Percentiles rank a stretch among this genome's conserved stretches.
phyloP scores from a whole-genome alignment of 2,329 filamentous ascomycete species.

The Cladosporium sp. region DNA sequence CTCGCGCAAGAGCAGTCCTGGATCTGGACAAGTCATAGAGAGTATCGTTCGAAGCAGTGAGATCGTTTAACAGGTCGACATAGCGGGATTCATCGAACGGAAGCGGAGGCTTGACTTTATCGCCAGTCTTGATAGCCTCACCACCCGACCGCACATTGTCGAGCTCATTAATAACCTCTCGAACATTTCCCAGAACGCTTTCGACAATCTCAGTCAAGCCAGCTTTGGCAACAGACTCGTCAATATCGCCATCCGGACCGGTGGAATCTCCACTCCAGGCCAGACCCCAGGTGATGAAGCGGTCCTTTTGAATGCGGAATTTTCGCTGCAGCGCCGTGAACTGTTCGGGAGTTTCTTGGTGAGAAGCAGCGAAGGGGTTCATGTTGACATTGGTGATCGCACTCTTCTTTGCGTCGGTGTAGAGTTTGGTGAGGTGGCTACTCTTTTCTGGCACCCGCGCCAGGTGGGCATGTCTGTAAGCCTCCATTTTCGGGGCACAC shows the following conservation, averaged over 20 bases:
- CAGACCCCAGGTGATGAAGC: conserved; percentile 72
- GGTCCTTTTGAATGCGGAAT: conserved; percentile 73
- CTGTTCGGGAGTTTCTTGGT: conserved; percentile 52
- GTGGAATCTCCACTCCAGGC: conserved; percentile 71
- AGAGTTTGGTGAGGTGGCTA: conserved; percentile 59
- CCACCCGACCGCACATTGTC: conserved; percentile 58
- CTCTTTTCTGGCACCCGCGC: conserved; percentile 19
- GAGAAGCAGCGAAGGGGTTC: conserved; percentile 39
- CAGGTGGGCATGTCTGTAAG: conserved; percentile 18
- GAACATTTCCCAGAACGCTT: conserved; percentile 75
- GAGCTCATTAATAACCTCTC: conserved; percentile 71
- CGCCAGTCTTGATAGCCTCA: conserved; percentile 24
- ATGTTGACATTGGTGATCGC: conserved; percentile 55
- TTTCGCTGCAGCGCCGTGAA: conserved; percentile 69
- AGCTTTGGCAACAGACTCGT: conserved; percentile 61
- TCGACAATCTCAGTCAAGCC: conserved; percentile 72
- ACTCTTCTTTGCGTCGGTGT: conserved; percentile 75
- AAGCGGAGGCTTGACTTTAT: conserved; percentile 44
- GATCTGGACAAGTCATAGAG: conserved; percentile 71
- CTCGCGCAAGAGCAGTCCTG: conserved; percentile 43
- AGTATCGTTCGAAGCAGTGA: conserved; percentile 74
- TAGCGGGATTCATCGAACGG: conserved; percentile 62
- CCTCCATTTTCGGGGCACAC: conserved; percentile 15
- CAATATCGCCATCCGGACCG: conserved; percentile 63
- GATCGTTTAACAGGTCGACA: conserved; percentile 66